Base-by-base conservation (phyloP, 1,284 basidiomycete species). In the Agaricales sp. region DNA sequence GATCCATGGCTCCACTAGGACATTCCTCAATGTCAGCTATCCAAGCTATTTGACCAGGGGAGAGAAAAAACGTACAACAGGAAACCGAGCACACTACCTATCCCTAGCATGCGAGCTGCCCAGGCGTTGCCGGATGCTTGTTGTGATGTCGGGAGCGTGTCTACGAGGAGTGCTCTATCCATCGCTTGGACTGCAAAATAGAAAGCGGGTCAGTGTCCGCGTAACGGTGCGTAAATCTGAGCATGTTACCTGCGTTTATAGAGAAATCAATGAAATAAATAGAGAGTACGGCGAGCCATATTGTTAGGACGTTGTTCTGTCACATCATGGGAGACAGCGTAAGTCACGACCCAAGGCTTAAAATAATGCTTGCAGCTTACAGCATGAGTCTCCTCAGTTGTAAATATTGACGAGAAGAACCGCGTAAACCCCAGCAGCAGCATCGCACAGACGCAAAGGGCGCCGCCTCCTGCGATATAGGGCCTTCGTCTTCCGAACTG, bases 191-290 rank as follows among this genome's bases (percentile, higher is more conserved):
- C 87, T 80, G 55, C 37, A 39, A 35, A 49, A 30, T 25, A 23
- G 56, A n/a, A 26, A 21, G 21, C 12, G 41, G 48, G 43, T 22
- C 45, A 48, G n/a, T 24, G 47, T 44, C 30, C 16, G 19, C 16
- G 41, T 43, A n/a, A 8, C 13, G 8, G 30, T 11, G 16, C 30
- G 30, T 6, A 3, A 46, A 18, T 14, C 37, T 25, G 45, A 12
- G 24, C 6, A 24, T 23, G n/a, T 51, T 53, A 82, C 83, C 81
- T 26, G 85, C 92, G 61, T 98, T 98, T 54, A 98, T 87, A 21
- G 83, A 81, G 59, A 98, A 96, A 67, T 99, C 95, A 49, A 98
- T 86, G 30, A 85, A 72, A 59, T 90, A 96, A 47, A 99, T 89
- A 2, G 92, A 74, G 14, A 91, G 57, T 2, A 97, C 78, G 13